These are phyloP conservation scores for Picea glauca DNA, from an alignment of 75 land plant genomes.

Conservation along the genomic window DNA sequence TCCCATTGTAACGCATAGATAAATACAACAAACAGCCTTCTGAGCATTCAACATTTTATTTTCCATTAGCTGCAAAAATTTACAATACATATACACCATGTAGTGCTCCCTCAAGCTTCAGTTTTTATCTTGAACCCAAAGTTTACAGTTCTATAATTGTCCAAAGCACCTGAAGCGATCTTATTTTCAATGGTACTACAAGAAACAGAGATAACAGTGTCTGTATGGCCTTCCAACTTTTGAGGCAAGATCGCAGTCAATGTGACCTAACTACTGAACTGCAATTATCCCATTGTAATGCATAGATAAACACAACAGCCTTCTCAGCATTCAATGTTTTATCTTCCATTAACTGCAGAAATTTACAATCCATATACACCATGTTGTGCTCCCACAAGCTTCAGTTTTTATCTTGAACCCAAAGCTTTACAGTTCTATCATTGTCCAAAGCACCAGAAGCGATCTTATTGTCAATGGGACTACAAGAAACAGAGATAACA, in stretches of 20 bases:
- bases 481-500: slow-evolving; percentile 57
- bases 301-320: slow-evolving; percentile 54
- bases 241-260: neutral
- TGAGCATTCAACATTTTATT: slow-evolving; percentile 64
- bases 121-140: slow-evolving; percentile 49
- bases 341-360: slow-evolving; percentile 24
- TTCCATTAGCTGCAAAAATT: slow-evolving; percentile 9
- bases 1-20: slow-evolving; percentile 44
- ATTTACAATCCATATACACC: too few relatives aligned
- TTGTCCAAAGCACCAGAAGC: slow-evolving; percentile 54
- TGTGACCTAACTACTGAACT: neutral
- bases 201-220: slow-evolving; percentile 47
- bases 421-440: slow-evolving; percentile 50
- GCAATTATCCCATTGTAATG: slow-evolving; percentile 30
- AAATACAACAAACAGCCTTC: slow-evolving; percentile 43
- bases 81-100: too few relatives aligned
- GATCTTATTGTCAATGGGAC: slow-evolving; percentile 54
- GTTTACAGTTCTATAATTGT: slow-evolving; percentile 42
- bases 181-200: slow-evolving; percentile 56
- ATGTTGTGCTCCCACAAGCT: too few relatives aligned
- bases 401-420: slow-evolving; percentile 41
- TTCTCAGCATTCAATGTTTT: slow-evolving; percentile 66
- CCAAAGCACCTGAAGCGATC: slow-evolving; percentile 57
- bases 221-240: slow-evolving; percentile 59
- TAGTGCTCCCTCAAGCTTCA: neutral